Evolutionary conservation across 345 rosid genomes (phyloP).

Genomic region (Pistacia integerrima): DNA sequence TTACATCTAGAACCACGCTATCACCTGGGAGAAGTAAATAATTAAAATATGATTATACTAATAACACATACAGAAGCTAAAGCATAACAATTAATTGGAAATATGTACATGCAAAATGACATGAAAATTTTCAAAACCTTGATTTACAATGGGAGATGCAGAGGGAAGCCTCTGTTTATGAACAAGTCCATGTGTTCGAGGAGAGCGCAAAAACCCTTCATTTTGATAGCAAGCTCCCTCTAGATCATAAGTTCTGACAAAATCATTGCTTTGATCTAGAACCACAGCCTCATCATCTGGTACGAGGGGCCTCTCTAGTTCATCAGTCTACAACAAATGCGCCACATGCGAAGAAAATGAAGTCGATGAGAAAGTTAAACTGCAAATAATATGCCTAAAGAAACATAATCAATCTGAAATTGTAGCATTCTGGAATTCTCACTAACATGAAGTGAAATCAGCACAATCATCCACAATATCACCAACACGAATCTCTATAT

Average conservation of each 20-base stretch:
- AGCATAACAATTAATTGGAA: slow-evolving; percentile 14
- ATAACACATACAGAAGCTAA: slow-evolving; percentile 5
- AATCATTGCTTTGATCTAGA: slow-evolving; percentile 54
- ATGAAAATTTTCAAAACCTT: slow-evolving; percentile 36
- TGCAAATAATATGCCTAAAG: neutral
- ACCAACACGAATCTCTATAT: neutral
- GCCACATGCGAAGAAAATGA: neutral
- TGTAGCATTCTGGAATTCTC: neutral
- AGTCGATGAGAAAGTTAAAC: neutral
- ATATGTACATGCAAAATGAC: slow-evolving; percentile 1
- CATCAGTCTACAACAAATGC: slow-evolving; percentile 42
- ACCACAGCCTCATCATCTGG: slow-evolving; percentile 45
- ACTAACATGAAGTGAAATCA: neutral
- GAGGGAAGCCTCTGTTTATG: slow-evolving; percentile 69
- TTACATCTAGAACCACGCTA: slow-evolving; percentile 62
- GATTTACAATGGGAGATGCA: slow-evolving; percentile 46
- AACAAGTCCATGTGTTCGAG: slow-evolving; percentile 55
- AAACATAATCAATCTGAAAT: neutral
- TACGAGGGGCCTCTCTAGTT: slow-evolving; percentile 76
- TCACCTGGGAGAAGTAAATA: slow-evolving; percentile 47
- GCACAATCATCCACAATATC: neutral
- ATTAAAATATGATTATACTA: slow-evolving; percentile 1
- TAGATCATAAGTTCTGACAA: slow-evolving; percentile 55
- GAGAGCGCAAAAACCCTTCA: slow-evolving; percentile 56
- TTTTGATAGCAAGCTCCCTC: slow-evolving; percentile 71